Conservation (phyloP, 768 basidiomycete genomes). For the Crucibulum laeve region DNA sequence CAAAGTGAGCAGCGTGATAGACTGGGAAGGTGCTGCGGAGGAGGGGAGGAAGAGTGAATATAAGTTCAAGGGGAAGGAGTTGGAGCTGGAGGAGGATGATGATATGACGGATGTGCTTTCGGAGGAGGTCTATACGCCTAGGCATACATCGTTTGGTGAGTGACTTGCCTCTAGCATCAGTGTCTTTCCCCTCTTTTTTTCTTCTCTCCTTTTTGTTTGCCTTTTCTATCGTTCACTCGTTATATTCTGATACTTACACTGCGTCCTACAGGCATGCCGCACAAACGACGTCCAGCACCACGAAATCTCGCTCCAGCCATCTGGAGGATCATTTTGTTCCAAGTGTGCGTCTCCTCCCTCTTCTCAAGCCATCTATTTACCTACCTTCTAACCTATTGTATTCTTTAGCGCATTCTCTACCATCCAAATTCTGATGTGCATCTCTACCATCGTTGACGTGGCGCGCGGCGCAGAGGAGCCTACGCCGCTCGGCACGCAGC, state of each 20-base stretch:
- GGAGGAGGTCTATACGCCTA: too few relatives aligned
- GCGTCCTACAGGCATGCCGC: not conserved
- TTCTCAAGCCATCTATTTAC: conserved; percentile 9
- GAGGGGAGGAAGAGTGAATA: too few relatives aligned
- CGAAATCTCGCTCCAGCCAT: conserved; percentile 33
- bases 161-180: too few relatives aligned
- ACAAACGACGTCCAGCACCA: not conserved
- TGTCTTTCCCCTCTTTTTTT: too few relatives aligned
- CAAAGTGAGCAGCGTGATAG: too few relatives aligned
- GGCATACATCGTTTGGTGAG: too few relatives aligned
- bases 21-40: too few relatives aligned
- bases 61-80: too few relatives aligned
- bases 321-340: conserved; percentile 51
- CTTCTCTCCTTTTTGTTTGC: too few relatives aligned
- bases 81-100: too few relatives aligned
- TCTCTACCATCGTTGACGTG: conserved; percentile 51
- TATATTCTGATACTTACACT: not conserved
- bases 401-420: conserved; percentile 42
- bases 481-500: conserved; percentile 59
- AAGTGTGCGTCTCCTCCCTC: conserved; percentile 33
- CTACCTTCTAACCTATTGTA: too few relatives aligned
- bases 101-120: too few relatives aligned
- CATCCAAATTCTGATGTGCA: conserved; percentile 42
- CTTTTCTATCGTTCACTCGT: not conserved
- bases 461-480: conserved; percentile 30